Percentiles rank a stretch among this genome's conserved stretches.
phyloP scores from a whole-genome alignment of 179 eudicot genomes.

The Beta macrorhiza region DNA sequence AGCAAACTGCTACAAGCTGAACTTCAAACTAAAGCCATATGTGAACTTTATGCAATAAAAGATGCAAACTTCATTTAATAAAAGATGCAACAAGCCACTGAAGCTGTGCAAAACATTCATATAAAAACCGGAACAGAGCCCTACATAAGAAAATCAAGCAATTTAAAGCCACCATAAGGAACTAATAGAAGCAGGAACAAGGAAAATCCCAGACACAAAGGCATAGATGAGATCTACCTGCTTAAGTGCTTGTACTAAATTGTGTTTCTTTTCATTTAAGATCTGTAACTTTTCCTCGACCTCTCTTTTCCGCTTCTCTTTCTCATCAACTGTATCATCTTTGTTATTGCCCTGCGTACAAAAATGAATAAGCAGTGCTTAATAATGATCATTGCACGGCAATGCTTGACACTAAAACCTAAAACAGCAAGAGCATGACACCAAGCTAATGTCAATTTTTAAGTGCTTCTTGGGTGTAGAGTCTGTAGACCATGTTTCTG shows the following conservation, averaged over 20 bases:
- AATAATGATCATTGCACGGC: background rate
- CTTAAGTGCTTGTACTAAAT: conserved; percentile 78
- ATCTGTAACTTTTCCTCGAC: conserved; percentile 69
- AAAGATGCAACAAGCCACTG: background rate
- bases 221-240: conserved; percentile 46
- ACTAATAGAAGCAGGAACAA: background rate
- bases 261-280: conserved; percentile 75
- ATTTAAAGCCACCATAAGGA: background rate
- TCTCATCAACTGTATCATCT: conserved; percentile 38
- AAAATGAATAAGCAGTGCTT: background rate
- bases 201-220: background rate
- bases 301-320: conserved; percentile 66
- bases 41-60: background rate
- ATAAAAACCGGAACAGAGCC: background rate
- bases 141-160: background rate
- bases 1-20: background rate
- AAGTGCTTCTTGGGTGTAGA: background rate
- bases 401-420: background rate
- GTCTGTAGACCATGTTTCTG: background rate
- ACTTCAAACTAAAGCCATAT: background rate
- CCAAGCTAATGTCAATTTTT: background rate
- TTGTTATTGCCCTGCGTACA: conserved; percentile 25
- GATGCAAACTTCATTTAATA: too few relatives aligned
- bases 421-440: background rate
- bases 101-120: background rate